Conservation (phyloP, 768 basidiomycete genomes). For the Naganishia vishniacii region DNA sequence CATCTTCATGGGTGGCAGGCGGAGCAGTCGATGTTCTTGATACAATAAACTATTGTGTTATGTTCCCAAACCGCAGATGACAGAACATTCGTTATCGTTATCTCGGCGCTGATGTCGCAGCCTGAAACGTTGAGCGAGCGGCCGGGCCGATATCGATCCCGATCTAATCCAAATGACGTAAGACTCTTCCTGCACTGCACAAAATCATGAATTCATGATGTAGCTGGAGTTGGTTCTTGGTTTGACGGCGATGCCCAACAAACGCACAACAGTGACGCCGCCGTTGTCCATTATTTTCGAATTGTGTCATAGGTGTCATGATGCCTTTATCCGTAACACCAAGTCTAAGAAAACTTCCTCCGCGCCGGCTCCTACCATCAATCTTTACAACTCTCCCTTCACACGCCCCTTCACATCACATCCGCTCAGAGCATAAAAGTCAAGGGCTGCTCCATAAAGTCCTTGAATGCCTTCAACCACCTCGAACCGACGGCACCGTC, state of each 20-base stretch:
- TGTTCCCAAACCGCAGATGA: too few species aligned
- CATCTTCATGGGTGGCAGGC: constrained; percentile 19
- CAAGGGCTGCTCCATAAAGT: constrained; percentile 91
- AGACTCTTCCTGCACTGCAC: too few species aligned
- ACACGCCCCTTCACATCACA: not conserved
- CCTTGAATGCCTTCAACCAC: constrained; percentile 90
- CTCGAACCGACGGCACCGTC: constrained; percentile 92
- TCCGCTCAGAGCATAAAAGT: constrained; percentile 77
- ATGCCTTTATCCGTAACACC: not conserved
- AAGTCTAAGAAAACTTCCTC: not conserved
- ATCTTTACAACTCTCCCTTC: not conserved
- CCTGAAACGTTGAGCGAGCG: not conserved
- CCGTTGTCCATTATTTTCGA: too few species aligned
- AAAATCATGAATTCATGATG: too few species aligned
- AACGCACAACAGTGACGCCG: too few species aligned
- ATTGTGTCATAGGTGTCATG: constrained; percentile 20
- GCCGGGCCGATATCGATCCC: too few species aligned
- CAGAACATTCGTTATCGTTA: too few species aligned
- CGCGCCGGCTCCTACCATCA: not conserved
- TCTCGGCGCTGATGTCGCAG: not conserved
- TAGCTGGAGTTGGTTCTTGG: too few species aligned
- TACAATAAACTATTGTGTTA: too few species aligned
- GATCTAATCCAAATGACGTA: not conserved
- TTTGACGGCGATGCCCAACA: too few species aligned
- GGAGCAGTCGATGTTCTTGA: too few species aligned